Evolutionary conservation across 345 rosid species (phyloP), one percentile per base, ranked within the genome.

Genomic region (Sisymbrium altissimum): DNA sequence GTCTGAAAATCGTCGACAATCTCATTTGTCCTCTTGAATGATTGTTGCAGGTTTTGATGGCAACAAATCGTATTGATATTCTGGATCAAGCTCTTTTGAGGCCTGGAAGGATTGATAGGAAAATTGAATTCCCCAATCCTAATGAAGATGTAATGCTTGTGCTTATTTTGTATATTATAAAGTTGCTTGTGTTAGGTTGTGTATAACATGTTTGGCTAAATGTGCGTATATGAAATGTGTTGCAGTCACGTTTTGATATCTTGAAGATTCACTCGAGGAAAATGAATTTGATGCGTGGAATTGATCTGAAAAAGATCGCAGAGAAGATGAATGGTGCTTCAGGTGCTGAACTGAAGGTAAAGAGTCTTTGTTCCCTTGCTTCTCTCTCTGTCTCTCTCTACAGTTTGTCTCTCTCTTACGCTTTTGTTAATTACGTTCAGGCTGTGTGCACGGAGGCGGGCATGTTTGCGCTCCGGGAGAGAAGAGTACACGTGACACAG

Each of bases 361-460:
- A 45, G 21, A 19, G 1, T 70, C 23, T 45, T 1, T 38, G 9
- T 4, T 12, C 43, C 29, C 36, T 57, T 52, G 25, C n/a, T 49
- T 17, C 57, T 64, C 25, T 45, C 40, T 70, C 4, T 38, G 2
- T 35, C 9, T 19, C 18, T 74, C 3, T 48, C 67, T 30, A 14
- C 4, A 9, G 21, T 29, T 1, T 44, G 25, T 15, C 19, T 39
- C 33, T 21, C 36, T 46, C 53, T 27, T 30, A 44, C 8, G 30
- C 3, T 21, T 10, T 52, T 75, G 69, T 49, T 64, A 17, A 41
- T 15, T 19, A 17, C 1, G 54, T 56, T 53, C 84, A 96, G 99
- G 99, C 99, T 29, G 99, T 96, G 41, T 96, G 99, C 87, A 96
- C 99, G 1, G 99, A 96, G 79, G 97, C 97, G 0, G 99, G 99